Base-by-base conservation (phyloP, 164 flowering plant genomes). In the Cinnamomum micranthum region DNA sequence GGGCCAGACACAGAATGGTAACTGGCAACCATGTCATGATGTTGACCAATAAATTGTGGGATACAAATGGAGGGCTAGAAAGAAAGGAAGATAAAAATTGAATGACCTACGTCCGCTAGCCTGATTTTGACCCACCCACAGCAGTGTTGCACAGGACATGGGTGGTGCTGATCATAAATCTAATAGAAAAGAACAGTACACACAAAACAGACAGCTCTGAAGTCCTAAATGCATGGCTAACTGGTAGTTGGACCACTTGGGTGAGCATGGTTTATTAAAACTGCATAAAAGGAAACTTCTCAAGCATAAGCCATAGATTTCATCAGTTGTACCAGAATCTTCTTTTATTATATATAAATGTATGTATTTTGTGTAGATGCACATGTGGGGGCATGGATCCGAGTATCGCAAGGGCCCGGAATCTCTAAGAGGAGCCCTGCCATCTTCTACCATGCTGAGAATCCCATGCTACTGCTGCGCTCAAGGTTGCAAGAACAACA, bases 341-440 rank as follows among this genome's bases (percentile, higher is more conserved):
- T 59, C 22, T 59, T 59, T 5, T 59, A 17, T 59, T 59, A 1
- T 59, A 7, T 15, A n/a, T 1, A 4, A 31, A 59, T 65, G 13
- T 25, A 23, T 65, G 14, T 14, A 25, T 65, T 11, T 52, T 14
- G 7, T 65, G 19, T 70, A 89, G 90, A 89, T 89, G 92, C 92
- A 89, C 55, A 86, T 87, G 89, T 87, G 92, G 92, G 92, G 92
- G 20, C 92, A 89, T 79, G 92, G 92, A n/a, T 89, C 92, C 6
- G 82, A 87, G 76, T 89, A 81, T 66, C 60, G 92, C 25, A 87
- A 82, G 68, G 90, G 90, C 0, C 85, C 89, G 0, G 88, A 89
- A 23, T 89, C 89, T 0, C 75, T 89, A 13, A 84, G 83, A 50
- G 92, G 91, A 14, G 80, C 87, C 17, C 85, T 86, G 64, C 82